Conservation (phyloP, 2,329 filamentous ascomycete species). For the Zymoseptoria brevis region DNA sequence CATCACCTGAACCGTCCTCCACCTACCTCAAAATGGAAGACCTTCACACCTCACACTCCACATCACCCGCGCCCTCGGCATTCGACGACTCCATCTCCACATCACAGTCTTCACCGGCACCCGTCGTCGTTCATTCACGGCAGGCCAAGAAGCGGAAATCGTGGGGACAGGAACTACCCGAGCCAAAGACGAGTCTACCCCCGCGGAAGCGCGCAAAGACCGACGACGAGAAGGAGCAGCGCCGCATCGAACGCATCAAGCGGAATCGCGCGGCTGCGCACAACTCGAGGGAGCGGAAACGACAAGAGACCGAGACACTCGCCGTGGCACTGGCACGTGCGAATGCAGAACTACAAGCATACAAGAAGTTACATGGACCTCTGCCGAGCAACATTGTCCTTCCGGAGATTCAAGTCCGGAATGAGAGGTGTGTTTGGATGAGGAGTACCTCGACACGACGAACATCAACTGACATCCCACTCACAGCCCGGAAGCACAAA, state of each 20-base stretch:
- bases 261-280: constrained; percentile 93
- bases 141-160: constrained; percentile 60
- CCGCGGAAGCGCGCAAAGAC: constrained; percentile 97
- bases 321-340: constrained; percentile 39
- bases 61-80: constrained; percentile 13
- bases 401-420: constrained; percentile 26
- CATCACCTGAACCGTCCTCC: constrained; percentile 1
- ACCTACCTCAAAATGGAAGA: constrained; percentile 21
- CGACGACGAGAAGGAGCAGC: constrained; percentile 97
- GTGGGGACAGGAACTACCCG: constrained; percentile 93
- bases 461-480: background rate
- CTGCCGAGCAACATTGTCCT: constrained; percentile 26
- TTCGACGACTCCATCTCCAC: constrained; percentile 5
- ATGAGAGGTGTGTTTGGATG: constrained; percentile 14
- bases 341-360: constrained; percentile 27
- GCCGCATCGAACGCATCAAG: constrained; percentile 92
- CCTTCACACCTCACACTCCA: constrained; percentile 12
- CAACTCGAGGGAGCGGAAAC: constrained; percentile 90
- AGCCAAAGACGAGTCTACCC: constrained; percentile 92
- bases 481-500: constrained; percentile 11
- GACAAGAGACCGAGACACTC: constrained; percentile 79
- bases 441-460: background rate
- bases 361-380: constrained; percentile 25
- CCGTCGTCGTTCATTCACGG: constrained; percentile 27
- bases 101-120: constrained; percentile 17